phyloP scores from a whole-genome alignment of 2,329 filamentous ascomycete genomes.

The Canariomyces notabilis region DNA sequence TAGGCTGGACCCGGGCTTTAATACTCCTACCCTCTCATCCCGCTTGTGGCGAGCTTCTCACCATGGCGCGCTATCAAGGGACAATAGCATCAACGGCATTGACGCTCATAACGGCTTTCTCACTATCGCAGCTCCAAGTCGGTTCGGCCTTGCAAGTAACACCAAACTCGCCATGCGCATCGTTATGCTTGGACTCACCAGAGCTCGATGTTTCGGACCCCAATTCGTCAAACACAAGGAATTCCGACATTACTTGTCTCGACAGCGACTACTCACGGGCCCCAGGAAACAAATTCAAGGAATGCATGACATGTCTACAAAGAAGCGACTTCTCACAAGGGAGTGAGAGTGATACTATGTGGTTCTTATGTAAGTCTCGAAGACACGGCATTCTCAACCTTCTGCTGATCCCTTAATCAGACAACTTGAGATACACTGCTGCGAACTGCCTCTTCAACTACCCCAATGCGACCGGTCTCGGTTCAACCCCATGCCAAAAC shows the following conservation, averaged over 20 bases:
- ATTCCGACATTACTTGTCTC: slow-evolving; percentile 43
- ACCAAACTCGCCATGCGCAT: slow-evolving; percentile 50
- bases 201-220: slow-evolving; percentile 40
- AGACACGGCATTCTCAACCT: not conserved
- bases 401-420: slow-evolving; percentile 30
- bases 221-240: slow-evolving; percentile 40
- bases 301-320: slow-evolving; percentile 50
- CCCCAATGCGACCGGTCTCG: slow-evolving; percentile 42
- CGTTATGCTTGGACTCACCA: slow-evolving; percentile 43
- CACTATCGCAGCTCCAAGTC: slow-evolving; percentile 26
- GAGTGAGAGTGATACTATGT: slow-evolving; percentile 47
- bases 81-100: not conserved
- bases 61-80: slow-evolving; percentile 10
- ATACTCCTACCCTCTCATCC: not conserved
- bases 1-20: slow-evolving; percentile 15
- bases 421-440: slow-evolving; percentile 50
- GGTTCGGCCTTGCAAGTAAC: slow-evolving; percentile 45
- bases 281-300: slow-evolving; percentile 42
- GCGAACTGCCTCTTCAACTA: slow-evolving; percentile 50
- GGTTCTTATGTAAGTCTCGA: slow-evolving; percentile 49
- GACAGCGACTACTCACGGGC: slow-evolving; percentile 39
- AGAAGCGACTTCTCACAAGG: slow-evolving; percentile 44
- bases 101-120: slow-evolving; percentile 20
- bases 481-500: slow-evolving; percentile 46
- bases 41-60: not conserved